Evolutionary conservation across 2,329 filamentous ascomycete genomes (phyloP).

Genomic region (Talaromyces amestolkiae): DNA sequence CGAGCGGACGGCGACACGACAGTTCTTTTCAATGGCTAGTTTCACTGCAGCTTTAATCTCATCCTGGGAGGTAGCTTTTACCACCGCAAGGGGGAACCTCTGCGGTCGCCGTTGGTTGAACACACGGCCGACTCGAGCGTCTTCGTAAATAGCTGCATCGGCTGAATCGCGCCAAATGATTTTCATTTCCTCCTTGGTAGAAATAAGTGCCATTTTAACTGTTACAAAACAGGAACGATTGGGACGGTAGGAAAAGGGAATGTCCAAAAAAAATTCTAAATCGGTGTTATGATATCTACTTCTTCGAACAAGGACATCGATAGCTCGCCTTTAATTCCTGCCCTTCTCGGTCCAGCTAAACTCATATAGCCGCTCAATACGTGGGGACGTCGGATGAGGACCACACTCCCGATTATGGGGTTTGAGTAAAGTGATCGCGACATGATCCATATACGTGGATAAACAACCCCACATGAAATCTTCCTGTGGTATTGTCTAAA

Average conservation of each 20-base stretch:
- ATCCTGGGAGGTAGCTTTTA: background rate
- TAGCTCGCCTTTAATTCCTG: background rate
- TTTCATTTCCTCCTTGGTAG: background rate
- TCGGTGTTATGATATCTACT: background rate
- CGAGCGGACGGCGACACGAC: background rate
- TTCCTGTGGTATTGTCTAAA: no score
- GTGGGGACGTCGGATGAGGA: no score
- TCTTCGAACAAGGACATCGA: background rate
- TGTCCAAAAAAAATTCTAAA: background rate
- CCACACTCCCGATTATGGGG: no score
- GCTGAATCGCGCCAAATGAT: background rate
- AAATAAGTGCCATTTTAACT: background rate
- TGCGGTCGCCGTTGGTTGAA: background rate
- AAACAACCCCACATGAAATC: no score
- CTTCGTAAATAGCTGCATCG: background rate
- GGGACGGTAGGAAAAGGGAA: no score
- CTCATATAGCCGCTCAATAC: background rate
- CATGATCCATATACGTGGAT: no score
- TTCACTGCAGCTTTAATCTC: background rate
- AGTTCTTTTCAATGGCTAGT: background rate
- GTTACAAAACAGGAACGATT: background rate
- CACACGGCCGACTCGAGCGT: background rate
- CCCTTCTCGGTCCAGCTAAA: background rate
- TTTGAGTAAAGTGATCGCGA: no score
- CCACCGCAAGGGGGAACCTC: background rate